These are phyloP conservation scores for Sclerospora graminicola DNA, from an alignment of 352 stramenopile species.

Conservation along the genomic window DNA sequence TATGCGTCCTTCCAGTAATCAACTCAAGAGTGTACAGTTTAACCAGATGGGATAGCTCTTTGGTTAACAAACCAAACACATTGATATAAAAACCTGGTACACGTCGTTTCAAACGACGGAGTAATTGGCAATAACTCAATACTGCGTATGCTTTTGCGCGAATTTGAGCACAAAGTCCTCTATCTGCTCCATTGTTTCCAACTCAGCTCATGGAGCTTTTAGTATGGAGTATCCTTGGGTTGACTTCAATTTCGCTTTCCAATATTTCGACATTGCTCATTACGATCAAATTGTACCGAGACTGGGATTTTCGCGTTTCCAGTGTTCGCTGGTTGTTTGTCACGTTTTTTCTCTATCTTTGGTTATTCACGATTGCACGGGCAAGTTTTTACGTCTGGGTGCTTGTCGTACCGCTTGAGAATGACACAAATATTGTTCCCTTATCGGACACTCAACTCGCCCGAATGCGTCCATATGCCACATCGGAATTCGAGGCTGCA, in stretches of 20 bases:
- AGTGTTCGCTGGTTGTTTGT: constrained; percentile 52
- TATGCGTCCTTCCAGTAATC: too few relatives aligned
- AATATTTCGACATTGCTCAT: constrained; percentile 26
- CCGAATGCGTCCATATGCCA: constrained; percentile 36
- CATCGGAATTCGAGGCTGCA: constrained; percentile 19
- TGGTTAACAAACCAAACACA: too few relatives aligned
- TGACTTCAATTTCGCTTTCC: constrained; percentile 24
- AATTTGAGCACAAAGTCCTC: too few relatives aligned
- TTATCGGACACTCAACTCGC: constrained; percentile 28
- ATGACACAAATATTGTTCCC: too few relatives aligned
- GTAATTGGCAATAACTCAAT: too few relatives aligned
- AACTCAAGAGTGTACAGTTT: too few relatives aligned
- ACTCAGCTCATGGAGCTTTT: constrained; percentile 15
- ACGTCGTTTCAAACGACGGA: too few relatives aligned
- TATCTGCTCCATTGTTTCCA: too few relatives aligned
- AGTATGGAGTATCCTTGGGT: constrained; percentile 23
- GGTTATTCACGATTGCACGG: constrained; percentile 23
- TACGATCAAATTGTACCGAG: constrained; percentile 29
- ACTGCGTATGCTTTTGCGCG: too few relatives aligned
- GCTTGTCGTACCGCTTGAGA: constrained; percentile 19
- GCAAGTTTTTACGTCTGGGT: constrained; percentile 34
- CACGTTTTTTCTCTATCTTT: constrained; percentile 43
- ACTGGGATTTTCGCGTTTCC: constrained; percentile 40
- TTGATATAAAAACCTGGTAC: too few relatives aligned
- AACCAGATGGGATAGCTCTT: too few relatives aligned